phyloP scores from a whole-genome alignment of 164 flowering plant genomes.

The Berberis thunbergii region DNA sequence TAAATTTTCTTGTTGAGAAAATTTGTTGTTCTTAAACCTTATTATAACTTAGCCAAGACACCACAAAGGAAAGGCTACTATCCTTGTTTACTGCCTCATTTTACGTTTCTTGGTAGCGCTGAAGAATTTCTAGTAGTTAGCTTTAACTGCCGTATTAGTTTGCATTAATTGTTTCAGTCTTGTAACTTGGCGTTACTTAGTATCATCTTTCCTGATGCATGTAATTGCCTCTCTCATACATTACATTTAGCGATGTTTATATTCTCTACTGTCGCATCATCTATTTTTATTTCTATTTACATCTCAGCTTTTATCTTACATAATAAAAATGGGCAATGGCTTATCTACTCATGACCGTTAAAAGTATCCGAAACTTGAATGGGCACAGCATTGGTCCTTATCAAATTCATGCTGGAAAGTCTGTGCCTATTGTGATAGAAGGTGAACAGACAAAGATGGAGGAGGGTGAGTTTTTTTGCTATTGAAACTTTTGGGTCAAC shows the following conservation, averaged over 20 bases:
- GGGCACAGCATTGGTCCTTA: conserved; percentile 95
- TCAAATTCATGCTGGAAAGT: conserved; percentile 97
- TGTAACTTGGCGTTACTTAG: too few relatives aligned
- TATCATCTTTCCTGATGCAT: too few relatives aligned
- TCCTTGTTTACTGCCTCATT: too few relatives aligned
- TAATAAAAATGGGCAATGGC: not conserved
- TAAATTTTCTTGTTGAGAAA: too few relatives aligned
- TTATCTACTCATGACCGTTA: conserved; percentile 45
- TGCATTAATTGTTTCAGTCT: too few relatives aligned
- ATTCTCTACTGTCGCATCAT: not conserved
- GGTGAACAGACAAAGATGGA: conserved; percentile 99
- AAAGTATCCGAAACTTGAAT: conserved; percentile 92
- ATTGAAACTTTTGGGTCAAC: conserved; percentile 98
- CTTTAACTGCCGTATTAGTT: not conserved
- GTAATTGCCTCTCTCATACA: too few relatives aligned
- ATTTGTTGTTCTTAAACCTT: too few relatives aligned
- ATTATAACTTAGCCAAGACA: too few relatives aligned
- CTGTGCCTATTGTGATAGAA: conserved; percentile 97
- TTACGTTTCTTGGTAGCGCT: too few relatives aligned
- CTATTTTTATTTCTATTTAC: too few relatives aligned
- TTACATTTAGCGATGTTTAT: too few relatives aligned
- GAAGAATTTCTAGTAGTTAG: not conserved
- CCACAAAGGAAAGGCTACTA: too few relatives aligned
- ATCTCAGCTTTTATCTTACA: not conserved
- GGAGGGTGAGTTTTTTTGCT: conserved; percentile 97